Base-by-base conservation (phyloP, 495 filamentous ascomycete genomes). In the Amorphotheca resinae region DNA sequence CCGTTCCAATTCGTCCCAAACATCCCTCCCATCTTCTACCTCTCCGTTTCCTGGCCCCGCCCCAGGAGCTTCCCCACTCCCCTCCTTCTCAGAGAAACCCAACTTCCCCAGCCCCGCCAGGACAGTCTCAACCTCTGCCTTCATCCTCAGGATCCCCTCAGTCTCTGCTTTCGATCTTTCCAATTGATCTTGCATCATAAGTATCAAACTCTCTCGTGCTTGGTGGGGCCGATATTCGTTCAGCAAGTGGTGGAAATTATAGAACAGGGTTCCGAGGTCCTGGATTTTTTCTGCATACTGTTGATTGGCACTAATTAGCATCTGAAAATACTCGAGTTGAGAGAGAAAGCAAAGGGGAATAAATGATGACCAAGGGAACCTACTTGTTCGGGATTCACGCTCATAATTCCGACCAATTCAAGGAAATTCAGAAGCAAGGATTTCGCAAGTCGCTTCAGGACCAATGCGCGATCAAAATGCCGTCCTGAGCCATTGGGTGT, bases 211-310 rank as follows among this genome's bases (percentile, higher is more conserved):
- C 63, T 96, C 93, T 28, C 91, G 67, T 18, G 88, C 87, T 60
- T 98, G 93, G 59, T 98, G 91, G 2, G 91, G 93, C 17, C 91
- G 79, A 60, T 95, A 96, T 45, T 91, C 79, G 59, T 98, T 98
- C 37, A 95, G 72, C 15, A 89, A 70, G 48, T 87, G 82, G 58
- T 95, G 85, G 41, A 87, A 80, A 61, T 96, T 95, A 53, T 86
- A 76, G 44, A 89, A 79, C 3, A 95, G 52, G 18, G 76, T 82
- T 51, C 77, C 69, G n/a, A 98, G 50, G 52, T 94, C 78, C 2
- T 74, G 63, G 21, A 87, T 68, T 54, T 89, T 88, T 14, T 77
- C 68, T 16, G 67, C 61, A 36, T 62, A 68, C 60, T 64, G 23
- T 37, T 38, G 18, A 8, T 12, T 1, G 11, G 12, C 31, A 52